Percentiles rank a stretch among this genome's conserved stretches.
Conservation (phyloP, 108 stramenopile genomes). For the Chaetoceros muelleri region DNA sequence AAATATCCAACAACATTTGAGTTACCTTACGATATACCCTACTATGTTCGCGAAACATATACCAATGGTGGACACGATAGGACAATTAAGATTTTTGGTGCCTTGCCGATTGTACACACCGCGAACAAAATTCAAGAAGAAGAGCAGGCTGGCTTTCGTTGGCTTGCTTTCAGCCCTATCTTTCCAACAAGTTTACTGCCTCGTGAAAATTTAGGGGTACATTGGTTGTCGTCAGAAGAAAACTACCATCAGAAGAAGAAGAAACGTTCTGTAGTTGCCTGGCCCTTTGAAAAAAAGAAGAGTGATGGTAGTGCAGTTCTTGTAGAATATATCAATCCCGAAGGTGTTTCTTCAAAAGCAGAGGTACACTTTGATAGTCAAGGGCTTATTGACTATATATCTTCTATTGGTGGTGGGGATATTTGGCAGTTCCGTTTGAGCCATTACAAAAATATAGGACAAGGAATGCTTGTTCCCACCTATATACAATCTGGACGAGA, state of each 20-base stretch:
- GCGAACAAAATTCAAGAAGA: not conserved
- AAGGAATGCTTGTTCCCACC: not conserved
- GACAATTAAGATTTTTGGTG: not conserved
- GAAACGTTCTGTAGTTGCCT: no score
- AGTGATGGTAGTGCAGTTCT: no score
- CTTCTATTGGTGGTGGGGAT: not conserved
- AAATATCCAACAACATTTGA: not conserved
- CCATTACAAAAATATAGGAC: not conserved
- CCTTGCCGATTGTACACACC: not conserved
- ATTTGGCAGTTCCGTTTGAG: not conserved
- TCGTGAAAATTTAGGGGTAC: no score
- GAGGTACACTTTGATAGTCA: not conserved
- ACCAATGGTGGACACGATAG: not conserved
- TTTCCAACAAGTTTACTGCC: not conserved
- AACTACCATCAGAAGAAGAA: no score
- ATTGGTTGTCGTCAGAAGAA: no score
- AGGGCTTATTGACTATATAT: not conserved
- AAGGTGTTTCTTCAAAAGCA: no score
- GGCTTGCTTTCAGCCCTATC: not conserved
- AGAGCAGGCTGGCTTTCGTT: not conserved
- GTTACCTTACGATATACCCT: not conserved
- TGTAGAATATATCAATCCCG: no score
- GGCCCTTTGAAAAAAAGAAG: no score
- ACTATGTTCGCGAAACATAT: not conserved
- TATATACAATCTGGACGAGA: not conserved